phyloP scores from a whole-genome alignment of 2,329 filamentous ascomycete genomes.

The Cladosporium sphaerospermum region DNA sequence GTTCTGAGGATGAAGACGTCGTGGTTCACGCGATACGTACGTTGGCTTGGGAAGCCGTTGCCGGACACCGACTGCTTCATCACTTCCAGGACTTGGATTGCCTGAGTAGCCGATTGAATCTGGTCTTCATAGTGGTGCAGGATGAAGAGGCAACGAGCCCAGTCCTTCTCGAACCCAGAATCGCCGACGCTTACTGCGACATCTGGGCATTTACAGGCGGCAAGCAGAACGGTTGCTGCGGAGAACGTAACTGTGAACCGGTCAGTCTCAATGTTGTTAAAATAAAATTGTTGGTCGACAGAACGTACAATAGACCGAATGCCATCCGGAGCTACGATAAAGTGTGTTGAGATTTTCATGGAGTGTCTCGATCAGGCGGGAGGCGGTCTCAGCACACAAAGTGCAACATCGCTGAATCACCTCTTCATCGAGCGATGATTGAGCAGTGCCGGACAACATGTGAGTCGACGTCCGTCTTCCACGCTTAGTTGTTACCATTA shows the following conservation, averaged over 20 bases:
- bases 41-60: constrained; percentile 1
- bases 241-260: constrained; percentile 17
- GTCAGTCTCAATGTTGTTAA: neutral
- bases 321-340: constrained; percentile 22
- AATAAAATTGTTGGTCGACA: neutral
- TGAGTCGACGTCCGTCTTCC: constrained; percentile 22
- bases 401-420: constrained; percentile 25
- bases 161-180: constrained; percentile 16
- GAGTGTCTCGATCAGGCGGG: constrained; percentile 29
- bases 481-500: constrained; percentile 31
- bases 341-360: constrained; percentile 29
- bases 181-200: constrained; percentile 10
- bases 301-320: constrained; percentile 19
- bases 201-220: constrained; percentile 17
- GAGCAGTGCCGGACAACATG: constrained; percentile 3
- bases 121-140: constrained; percentile 21
- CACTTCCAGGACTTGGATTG: constrained; percentile 18
- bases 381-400: constrained; percentile 29
- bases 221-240: constrained; percentile 20
- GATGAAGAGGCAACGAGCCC: constrained; percentile 18
- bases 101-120: constrained; percentile 20
- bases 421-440: constrained; percentile 32
- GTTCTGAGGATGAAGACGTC: neutral
- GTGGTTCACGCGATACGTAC: neutral
- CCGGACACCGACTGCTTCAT: constrained; percentile 16